Evolutionary conservation across 352 stramenopile species (phyloP).

Genomic region (Phytopythium oedochilum): DNA sequence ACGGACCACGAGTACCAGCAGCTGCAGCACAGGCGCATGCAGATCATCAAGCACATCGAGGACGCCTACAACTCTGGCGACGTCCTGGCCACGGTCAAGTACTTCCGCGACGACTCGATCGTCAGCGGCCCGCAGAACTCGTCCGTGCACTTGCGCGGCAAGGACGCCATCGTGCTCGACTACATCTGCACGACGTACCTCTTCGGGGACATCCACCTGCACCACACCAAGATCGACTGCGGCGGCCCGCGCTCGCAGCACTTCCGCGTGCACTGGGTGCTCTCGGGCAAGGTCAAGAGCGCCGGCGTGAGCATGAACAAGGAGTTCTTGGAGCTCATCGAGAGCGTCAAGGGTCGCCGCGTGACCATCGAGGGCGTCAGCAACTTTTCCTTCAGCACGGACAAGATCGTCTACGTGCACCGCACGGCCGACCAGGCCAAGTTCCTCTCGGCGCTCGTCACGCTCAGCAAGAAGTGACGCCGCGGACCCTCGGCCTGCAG

Average conservation of each 20-base stretch:
- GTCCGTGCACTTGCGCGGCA: slow-evolving; percentile 73
- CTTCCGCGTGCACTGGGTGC: slow-evolving; percentile 83
- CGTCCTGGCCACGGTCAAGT: slow-evolving; percentile 71
- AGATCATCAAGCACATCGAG: slow-evolving; percentile 80
- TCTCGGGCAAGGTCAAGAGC: slow-evolving; percentile 70
- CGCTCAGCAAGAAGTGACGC: slow-evolving; percentile 72
- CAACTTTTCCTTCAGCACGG: slow-evolving; percentile 84
- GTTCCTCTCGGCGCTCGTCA: slow-evolving; percentile 79
- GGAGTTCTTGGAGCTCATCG: slow-evolving; percentile 82
- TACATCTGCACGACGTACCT: slow-evolving; percentile 84
- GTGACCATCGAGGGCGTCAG: slow-evolving; percentile 84
- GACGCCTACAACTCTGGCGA: slow-evolving; percentile 78
- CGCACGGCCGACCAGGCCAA: slow-evolving; percentile 86
- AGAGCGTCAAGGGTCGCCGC: slow-evolving; percentile 71
- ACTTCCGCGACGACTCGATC: slow-evolving; percentile 87
- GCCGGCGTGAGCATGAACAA: slow-evolving; percentile 85
- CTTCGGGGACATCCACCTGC: slow-evolving; percentile 67
- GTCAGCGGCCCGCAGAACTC: slow-evolving; percentile 84
- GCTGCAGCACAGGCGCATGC: slow-evolving; percentile 64
- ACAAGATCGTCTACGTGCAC: slow-evolving; percentile 89
- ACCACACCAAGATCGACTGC: slow-evolving; percentile 82
- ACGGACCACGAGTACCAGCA: slow-evolving; percentile 77
- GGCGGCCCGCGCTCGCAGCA: slow-evolving; percentile 79
- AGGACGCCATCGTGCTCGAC: slow-evolving; percentile 82
- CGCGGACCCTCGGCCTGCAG: too few species aligned